phyloP scores from a whole-genome alignment of 2,329 filamentous ascomycete species.

The Xylariaceae sp. region DNA sequence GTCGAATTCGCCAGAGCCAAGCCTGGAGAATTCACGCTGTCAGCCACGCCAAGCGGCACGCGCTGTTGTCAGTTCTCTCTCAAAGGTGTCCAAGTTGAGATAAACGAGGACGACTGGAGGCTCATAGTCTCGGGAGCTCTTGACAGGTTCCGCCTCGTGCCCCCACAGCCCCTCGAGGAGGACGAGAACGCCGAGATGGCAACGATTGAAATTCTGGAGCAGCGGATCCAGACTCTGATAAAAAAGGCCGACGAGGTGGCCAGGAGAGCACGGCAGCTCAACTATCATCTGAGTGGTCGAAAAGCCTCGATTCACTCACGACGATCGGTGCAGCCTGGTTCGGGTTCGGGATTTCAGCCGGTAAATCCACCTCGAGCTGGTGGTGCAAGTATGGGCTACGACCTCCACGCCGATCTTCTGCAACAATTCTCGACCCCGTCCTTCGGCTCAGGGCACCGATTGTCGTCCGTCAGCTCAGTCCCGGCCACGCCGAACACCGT shows the following conservation, averaged over 20 bases:
- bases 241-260: constrained; percentile 71
- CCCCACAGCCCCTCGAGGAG: constrained; percentile 72
- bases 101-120: constrained; percentile 80
- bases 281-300: constrained; percentile 69
- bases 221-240: constrained; percentile 67
- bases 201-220: constrained; percentile 76
- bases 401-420: constrained; percentile 47
- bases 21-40: constrained; percentile 68
- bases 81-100: constrained; percentile 75
- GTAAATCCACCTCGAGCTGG: constrained; percentile 23
- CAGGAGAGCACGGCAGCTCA: constrained; percentile 61
- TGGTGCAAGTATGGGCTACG: constrained; percentile 29
- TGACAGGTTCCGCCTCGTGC: constrained; percentile 64
- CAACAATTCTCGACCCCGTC: constrained; percentile 40
- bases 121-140: constrained; percentile 76
- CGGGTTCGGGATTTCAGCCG: constrained; percentile 30
- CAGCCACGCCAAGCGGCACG: constrained; percentile 58
- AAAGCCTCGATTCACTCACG: constrained; percentile 64
- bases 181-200: constrained; percentile 81
- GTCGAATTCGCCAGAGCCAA: constrained; percentile 77
- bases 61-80: constrained; percentile 75
- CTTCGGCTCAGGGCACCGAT: constrained; percentile 15
- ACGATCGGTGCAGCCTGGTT: constrained; percentile 35
- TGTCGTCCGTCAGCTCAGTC: constrained; percentile 21
- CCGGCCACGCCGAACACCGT: constrained; percentile 24